These are phyloP conservation scores for Coprinopsis sp. DNA, from an alignment of 768 basidiomycete genomes.

Conservation along the genomic window DNA sequence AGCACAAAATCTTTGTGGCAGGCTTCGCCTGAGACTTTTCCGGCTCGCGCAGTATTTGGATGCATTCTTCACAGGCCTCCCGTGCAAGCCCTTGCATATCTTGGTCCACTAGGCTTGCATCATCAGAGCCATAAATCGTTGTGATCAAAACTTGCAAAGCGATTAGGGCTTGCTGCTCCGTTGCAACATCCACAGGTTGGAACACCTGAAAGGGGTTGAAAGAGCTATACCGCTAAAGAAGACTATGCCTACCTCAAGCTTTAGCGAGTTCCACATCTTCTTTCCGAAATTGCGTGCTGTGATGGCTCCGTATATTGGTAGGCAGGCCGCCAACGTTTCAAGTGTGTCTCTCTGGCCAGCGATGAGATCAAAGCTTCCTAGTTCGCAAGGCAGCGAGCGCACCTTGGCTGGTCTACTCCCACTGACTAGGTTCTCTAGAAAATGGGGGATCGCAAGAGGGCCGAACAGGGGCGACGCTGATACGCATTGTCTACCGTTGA, in stretches of 20 bases:
- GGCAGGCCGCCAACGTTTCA: constrained; percentile 66
- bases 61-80: constrained; percentile 77
- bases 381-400: neutral
- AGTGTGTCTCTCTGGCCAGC: constrained; percentile 80
- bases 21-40: constrained; percentile 91
- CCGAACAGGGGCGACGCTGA: constrained; percentile 80
- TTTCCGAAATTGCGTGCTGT: constrained; percentile 57
- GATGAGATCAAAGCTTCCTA: neutral
- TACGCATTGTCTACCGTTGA: constrained; percentile 56
- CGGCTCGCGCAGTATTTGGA: constrained; percentile 76
- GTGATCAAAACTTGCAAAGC: constrained; percentile 68
- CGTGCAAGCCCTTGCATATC: constrained; percentile 58
- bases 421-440: constrained; percentile 86
- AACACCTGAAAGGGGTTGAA: constrained; percentile 58
- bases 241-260: constrained; percentile 79
- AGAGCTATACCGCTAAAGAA: neutral
- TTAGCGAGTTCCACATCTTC: constrained; percentile 88
- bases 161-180: constrained; percentile 70
- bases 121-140: constrained; percentile 59
- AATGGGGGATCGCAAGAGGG: constrained; percentile 76
- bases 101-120: constrained; percentile 31
- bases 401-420: constrained; percentile 84
- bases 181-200: constrained; percentile 78
- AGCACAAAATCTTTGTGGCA: constrained; percentile 78
- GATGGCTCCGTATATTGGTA: constrained; percentile 78